phyloP scores from a whole-genome alignment of 768 basidiomycete species.

The Russula ochroleuca region DNA sequence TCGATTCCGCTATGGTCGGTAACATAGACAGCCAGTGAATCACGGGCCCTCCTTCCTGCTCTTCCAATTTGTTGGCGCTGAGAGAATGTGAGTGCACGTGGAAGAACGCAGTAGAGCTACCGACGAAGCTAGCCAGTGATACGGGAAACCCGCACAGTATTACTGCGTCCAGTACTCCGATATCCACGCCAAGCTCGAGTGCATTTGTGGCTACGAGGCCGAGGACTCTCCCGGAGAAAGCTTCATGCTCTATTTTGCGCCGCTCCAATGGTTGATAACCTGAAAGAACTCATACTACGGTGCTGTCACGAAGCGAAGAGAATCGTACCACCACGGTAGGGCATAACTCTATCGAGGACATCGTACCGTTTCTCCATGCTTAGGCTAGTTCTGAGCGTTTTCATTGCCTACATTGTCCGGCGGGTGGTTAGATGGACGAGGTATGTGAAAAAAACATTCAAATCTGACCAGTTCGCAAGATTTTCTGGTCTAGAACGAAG shows the following conservation, averaged over 20 bases:
- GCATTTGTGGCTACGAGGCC: conserved; percentile 90
- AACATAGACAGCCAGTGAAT: conserved; percentile 72
- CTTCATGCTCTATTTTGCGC: conserved; percentile 77
- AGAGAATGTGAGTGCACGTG: background rate
- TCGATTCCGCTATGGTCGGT: conserved; percentile 68
- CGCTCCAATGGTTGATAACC: conserved; percentile 52
- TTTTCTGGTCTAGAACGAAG: conserved; percentile 58
- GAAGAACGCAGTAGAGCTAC: conserved; percentile 22
- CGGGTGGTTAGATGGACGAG: background rate
- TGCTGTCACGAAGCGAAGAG: background rate
- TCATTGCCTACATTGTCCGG: conserved; percentile 57
- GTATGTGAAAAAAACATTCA: background rate
- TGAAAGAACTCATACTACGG: conserved; percentile 2
- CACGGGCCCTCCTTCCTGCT: conserved; percentile 75
- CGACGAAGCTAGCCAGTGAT: conserved; percentile 74
- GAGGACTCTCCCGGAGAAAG: conserved; percentile 77
- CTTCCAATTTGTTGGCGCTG: conserved; percentile 88
- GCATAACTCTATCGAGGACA: conserved; percentile 67
- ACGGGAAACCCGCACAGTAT: conserved; percentile 85
- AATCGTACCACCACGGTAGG: conserved; percentile 74
- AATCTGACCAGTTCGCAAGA: conserved; percentile 69
- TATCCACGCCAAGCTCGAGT: conserved; percentile 87
- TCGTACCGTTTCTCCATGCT: conserved; percentile 72
- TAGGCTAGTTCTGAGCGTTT: conserved; percentile 63
- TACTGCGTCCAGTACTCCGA: conserved; percentile 83